Evolutionary conservation across 495 filamentous ascomycete species (phyloP).

Genomic region (Pseudotulostoma volvatum): DNA sequence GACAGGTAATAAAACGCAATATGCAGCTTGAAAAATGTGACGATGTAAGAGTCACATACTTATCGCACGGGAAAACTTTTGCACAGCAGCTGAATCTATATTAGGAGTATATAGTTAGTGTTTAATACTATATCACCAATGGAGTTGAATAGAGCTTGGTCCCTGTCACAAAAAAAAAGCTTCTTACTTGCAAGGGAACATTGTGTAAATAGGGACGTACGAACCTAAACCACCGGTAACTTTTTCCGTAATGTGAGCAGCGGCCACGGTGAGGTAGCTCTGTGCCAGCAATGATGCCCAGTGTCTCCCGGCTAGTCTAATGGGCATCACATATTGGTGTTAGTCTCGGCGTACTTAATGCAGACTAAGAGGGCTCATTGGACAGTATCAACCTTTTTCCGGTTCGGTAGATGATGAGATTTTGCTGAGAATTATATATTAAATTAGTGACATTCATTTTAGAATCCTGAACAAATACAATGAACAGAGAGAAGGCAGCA

Average conservation of each 20-base stretch:
- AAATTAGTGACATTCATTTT: no score
- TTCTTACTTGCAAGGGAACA: constrained; percentile 24
- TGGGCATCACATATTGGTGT: constrained; percentile 13
- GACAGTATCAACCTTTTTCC: no score
- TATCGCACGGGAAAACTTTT: constrained; percentile 66
- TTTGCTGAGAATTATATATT: no score
- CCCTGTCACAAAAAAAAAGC: background rate
- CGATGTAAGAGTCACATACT: constrained; percentile 26
- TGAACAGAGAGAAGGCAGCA: no score
- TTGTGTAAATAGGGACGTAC: constrained; percentile 1
- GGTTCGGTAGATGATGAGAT: no score
- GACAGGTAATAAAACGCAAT: no score
- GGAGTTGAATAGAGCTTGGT: no score
- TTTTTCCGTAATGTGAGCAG: constrained; percentile 65
- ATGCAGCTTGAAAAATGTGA: no score
- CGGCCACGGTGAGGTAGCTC: constrained; percentile 60
- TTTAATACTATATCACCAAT: constrained; percentile 7
- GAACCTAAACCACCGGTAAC: constrained; percentile 71
- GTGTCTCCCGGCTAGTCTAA: no score
- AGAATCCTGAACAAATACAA: no score
- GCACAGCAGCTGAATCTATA: constrained; percentile 44
- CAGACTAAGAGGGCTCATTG: no score
- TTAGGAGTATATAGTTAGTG: constrained; percentile 10
- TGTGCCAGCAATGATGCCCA: constrained; percentile 65
- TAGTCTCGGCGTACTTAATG: no score